Percentiles rank a stretch among this genome's conserved stretches.
These are phyloP conservation scores for Suhomyces pyralidae DNA, from an alignment of 805 yeast species.

Conservation along the genomic window DNA sequence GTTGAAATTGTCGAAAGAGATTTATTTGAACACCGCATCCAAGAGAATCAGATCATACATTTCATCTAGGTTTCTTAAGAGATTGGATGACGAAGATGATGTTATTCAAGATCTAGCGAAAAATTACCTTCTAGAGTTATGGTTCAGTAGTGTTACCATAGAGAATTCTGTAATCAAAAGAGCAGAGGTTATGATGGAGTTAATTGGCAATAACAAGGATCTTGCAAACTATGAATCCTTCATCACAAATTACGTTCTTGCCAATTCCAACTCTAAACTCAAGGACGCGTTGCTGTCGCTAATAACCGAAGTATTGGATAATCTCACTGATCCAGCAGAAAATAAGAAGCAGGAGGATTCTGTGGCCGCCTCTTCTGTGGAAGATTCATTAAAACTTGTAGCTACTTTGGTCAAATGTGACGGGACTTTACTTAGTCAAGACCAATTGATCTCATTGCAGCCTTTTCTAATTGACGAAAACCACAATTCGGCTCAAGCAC, in stretches of 20 bases:
- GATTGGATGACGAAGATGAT: slow-evolving; percentile 72
- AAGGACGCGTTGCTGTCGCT: slow-evolving; percentile 21
- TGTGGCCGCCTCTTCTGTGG: slow-evolving; percentile 16
- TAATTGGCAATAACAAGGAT: slow-evolving; percentile 38
- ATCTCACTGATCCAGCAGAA: slow-evolving; percentile 25
- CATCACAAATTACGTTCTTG: slow-evolving; percentile 43
- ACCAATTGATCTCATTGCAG: slow-evolving; percentile 62
- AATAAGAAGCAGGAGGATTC: not conserved
- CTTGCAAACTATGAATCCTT: slow-evolving; percentile 47
- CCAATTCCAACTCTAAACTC: slow-evolving; percentile 17
- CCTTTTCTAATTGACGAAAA: slow-evolving; percentile 56
- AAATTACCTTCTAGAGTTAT: slow-evolving; percentile 23
- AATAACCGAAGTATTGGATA: slow-evolving; percentile 35
- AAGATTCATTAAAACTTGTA: slow-evolving; percentile 46
- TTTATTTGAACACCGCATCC: slow-evolving; percentile 41
- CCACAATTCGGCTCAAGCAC: slow-evolving; percentile 40
- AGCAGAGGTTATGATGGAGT: slow-evolving; percentile 36
- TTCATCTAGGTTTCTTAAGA: slow-evolving; percentile 49
- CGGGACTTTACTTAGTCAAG: slow-evolving; percentile 55
- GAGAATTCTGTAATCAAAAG: slow-evolving; percentile 1
- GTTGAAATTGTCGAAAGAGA: slow-evolving; percentile 45
- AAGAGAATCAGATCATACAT: slow-evolving; percentile 37
- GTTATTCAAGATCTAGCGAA: slow-evolving; percentile 40
- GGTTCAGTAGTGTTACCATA: slow-evolving; percentile 13
- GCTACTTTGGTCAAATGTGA: slow-evolving; percentile 54